phyloP scores from a whole-genome alignment of 2,329 filamentous ascomycete species.

The Fusarium azukiicola region DNA sequence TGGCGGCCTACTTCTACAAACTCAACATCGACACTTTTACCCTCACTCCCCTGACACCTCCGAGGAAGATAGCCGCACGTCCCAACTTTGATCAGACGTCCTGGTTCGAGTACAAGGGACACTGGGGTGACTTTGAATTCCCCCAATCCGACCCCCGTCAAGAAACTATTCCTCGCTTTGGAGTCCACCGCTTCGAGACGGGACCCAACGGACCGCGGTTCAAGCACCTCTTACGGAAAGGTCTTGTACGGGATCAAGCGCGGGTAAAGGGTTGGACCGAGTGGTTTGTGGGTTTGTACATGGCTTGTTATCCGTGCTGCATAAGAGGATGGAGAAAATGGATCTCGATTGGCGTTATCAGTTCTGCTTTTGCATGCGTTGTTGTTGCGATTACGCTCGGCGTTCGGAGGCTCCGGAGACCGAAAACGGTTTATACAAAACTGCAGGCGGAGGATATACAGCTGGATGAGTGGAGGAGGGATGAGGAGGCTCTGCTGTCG shows the following conservation, averaged over 20 bases:
- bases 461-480: conserved; percentile 62
- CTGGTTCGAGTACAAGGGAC: conserved; percentile 59
- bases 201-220: conserved; percentile 58
- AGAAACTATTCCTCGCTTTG: conserved; percentile 55
- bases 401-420: conserved; percentile 35
- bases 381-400: conserved; percentile 35
- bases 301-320: conserved; percentile 60
- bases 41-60: conserved; percentile 46
- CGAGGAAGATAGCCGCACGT: conserved; percentile 24
- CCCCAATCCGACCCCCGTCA: conserved; percentile 59
- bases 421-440: conserved; percentile 42
- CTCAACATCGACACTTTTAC: conserved; percentile 53
- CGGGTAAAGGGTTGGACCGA: conserved; percentile 54
- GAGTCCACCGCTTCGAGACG: conserved; percentile 57
- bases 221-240: conserved; percentile 60
- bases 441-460: conserved; percentile 51
- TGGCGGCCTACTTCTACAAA: conserved; percentile 62
- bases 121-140: conserved; percentile 60
- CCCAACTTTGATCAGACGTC: conserved; percentile 55
- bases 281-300: conserved; percentile 53
- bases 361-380: conserved; percentile 28
- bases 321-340: conserved; percentile 59
- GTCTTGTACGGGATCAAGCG: conserved; percentile 54
- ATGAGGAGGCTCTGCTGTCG: conserved; percentile 46
- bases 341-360: conserved; percentile 49